Evolutionary conservation across 2,329 filamentous ascomycete genomes (phyloP).

Genomic region (Calonectria hongkongensis): DNA sequence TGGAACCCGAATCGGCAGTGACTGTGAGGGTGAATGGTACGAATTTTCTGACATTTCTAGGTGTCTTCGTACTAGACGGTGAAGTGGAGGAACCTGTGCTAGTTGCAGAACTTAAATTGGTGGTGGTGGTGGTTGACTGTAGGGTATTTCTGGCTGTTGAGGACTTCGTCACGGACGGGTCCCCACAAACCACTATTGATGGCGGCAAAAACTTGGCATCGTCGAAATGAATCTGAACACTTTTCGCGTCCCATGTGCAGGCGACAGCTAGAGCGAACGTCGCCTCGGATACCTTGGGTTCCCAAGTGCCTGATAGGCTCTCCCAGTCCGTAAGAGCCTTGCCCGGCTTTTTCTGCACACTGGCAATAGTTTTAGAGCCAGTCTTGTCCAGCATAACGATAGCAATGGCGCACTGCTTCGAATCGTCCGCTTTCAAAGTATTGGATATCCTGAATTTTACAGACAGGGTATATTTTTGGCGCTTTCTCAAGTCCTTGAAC

Average conservation of each 20-base stretch:
- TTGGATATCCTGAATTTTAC: too few relatives aligned
- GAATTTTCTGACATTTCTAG: too few relatives aligned
- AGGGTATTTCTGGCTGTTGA: not conserved
- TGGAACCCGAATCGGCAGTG: too few relatives aligned
- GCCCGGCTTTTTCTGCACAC: too few relatives aligned
- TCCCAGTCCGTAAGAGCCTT: not conserved
- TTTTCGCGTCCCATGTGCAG: not conserved
- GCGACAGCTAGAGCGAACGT: not conserved
- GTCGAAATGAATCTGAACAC: not conserved
- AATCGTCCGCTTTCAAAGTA: too few relatives aligned
- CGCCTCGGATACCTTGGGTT: not conserved
- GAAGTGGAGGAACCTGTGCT: too few relatives aligned
- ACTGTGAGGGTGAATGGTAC: too few relatives aligned
- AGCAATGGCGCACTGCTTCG: not conserved
- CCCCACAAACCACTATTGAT: not conserved
- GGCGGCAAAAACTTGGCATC: not conserved
- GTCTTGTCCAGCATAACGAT: not conserved
- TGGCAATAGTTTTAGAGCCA: not conserved
- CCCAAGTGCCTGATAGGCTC: not conserved
- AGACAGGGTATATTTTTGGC: too few relatives aligned
- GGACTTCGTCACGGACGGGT: not conserved
- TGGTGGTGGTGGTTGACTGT: too few relatives aligned
- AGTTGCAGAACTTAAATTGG: too few relatives aligned
- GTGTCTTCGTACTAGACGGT: too few relatives aligned
- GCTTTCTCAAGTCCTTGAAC: too few relatives aligned